Percentiles rank a stretch among this genome's conserved stretches.
phyloP scores from a whole-genome alignment of 2,329 filamentous ascomycete species.

The Calonectria pseudoreteaudii region DNA sequence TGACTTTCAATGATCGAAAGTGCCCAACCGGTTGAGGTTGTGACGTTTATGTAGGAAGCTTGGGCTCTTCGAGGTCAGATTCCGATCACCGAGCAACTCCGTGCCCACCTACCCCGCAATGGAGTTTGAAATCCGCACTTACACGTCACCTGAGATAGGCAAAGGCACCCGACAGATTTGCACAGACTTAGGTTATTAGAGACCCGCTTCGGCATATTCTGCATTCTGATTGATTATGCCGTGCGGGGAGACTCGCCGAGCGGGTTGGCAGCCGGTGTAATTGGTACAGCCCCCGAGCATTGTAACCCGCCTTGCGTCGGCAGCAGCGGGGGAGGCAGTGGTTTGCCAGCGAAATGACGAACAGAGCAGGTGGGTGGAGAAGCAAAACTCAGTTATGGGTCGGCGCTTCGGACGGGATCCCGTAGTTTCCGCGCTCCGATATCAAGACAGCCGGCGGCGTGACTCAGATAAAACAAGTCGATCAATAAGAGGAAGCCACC shows the following conservation, averaged over 20 bases:
- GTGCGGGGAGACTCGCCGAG: conserved; percentile 30
- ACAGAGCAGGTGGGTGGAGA: conserved; percentile 12
- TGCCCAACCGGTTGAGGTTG: conserved; percentile 22
- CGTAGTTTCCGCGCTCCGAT: conserved; percentile 7
- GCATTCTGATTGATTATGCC: conserved; percentile 27
- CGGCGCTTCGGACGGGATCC: conserved; percentile 18
- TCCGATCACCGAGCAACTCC: conserved; percentile 46
- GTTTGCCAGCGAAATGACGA: conserved; percentile 24
- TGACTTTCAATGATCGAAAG: conserved; percentile 28
- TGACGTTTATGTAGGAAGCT: conserved; percentile 41
- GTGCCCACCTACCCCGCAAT: conserved; percentile 44
- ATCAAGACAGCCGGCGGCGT: not conserved
- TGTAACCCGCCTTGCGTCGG: not conserved
- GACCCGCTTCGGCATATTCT: conserved; percentile 12
- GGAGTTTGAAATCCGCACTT: conserved; percentile 40
- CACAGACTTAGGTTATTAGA: conserved; percentile 31
- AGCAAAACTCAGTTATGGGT: conserved; percentile 13
- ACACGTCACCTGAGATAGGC: conserved; percentile 37
- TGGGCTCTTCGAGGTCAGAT: conserved; percentile 37
- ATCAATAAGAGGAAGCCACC: conserved; percentile 8
- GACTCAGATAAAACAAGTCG: conserved; percentile 12
- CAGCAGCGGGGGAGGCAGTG: conserved; percentile 9
- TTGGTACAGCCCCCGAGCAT: conserved; percentile 34
- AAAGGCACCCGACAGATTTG: conserved; percentile 34
- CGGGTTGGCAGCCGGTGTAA: conserved; percentile 37